A percentile compares a stretch with the other conserved stretches of the same genome.
These are phyloP conservation scores for Phaeotremella skinneri DNA, from an alignment of 768 basidiomycete genomes.

Conservation along the genomic window DNA sequence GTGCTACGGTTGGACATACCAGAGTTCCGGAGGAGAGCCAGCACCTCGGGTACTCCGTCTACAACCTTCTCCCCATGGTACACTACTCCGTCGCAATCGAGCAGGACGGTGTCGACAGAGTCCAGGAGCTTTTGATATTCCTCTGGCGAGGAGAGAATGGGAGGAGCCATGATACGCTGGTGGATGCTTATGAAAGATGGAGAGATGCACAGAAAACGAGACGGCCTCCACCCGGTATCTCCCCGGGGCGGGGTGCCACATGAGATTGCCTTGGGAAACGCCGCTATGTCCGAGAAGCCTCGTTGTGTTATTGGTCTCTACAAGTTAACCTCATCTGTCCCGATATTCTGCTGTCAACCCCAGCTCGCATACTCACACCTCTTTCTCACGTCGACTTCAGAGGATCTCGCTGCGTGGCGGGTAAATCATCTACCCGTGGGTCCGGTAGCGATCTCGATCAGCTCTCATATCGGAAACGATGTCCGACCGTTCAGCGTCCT, in stretches of 20 bases:
- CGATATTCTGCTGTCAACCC: too few relatives aligned
- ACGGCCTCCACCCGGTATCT: too few relatives aligned
- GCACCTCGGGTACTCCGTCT: slow-evolving; percentile 72
- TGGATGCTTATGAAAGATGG: not conserved
- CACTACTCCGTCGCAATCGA: slow-evolving; percentile 93
- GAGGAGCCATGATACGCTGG: not conserved
- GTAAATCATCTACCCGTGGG: too few relatives aligned
- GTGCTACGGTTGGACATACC: slow-evolving; percentile 57
- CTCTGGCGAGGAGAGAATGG: slow-evolving; percentile 33
- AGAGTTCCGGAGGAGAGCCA: slow-evolving; percentile 66
- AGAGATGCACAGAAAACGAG: not conserved
- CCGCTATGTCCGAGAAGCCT: too few relatives aligned
- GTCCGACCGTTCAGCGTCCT: slow-evolving; percentile 36
- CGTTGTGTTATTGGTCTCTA: too few relatives aligned
- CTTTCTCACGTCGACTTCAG: too few relatives aligned
- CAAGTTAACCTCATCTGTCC: too few relatives aligned
- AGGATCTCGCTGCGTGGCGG: too few relatives aligned
- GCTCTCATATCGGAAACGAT: slow-evolving; percentile 15
- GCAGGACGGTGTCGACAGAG: slow-evolving; percentile 87
- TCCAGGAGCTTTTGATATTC: slow-evolving; percentile 55
- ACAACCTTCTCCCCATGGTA: slow-evolving; percentile 81
- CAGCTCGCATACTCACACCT: too few relatives aligned
- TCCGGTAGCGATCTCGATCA: not conserved
- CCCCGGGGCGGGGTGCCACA: too few relatives aligned
- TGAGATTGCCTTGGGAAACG: too few relatives aligned